phyloP scores from a whole-genome alignment of 2,329 filamentous ascomycete genomes.

The Monosporascus sp. region DNA sequence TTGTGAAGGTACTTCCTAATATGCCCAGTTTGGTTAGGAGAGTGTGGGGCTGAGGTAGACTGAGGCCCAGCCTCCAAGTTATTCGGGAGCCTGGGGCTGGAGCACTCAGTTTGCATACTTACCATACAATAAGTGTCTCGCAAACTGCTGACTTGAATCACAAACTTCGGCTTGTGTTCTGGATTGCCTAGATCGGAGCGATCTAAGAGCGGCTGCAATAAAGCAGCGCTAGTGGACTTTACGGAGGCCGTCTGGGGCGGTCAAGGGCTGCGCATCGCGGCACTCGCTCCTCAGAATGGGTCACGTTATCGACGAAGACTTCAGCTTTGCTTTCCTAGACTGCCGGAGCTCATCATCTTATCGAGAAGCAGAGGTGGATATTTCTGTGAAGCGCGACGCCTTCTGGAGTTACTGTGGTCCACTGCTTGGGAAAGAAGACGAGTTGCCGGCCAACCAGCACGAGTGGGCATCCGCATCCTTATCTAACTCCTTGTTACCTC shows the following conservation, averaged over 20 bases:
- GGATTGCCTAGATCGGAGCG: no score
- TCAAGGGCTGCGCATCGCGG: background rate
- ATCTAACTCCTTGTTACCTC: constrained; percentile 26
- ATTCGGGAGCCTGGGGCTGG: no score
- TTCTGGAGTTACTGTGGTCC: constrained; percentile 42
- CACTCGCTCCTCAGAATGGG: background rate
- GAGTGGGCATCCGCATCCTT: constrained; percentile 32
- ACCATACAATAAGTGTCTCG: no score
- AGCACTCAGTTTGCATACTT: no score
- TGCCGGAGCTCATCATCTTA: background rate
- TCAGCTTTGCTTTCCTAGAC: background rate
- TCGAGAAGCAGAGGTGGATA: background rate
- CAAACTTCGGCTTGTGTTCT: no score
- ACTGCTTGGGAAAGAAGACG: constrained; percentile 21
- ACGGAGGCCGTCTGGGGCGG: background rate
- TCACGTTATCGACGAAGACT: background rate
- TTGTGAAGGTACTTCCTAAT: no score
- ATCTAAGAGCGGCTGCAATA: no score
- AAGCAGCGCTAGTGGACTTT: no score
- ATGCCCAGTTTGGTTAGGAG: no score
- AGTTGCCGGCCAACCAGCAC: constrained; percentile 30
- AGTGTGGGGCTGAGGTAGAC: no score
- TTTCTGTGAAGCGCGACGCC: constrained; percentile 23
- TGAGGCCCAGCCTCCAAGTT: no score
- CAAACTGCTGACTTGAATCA: no score